Evolutionary conservation across 139 green algal genomes (phyloP).

Genomic region (Diplosphaera chodatii): DNA sequence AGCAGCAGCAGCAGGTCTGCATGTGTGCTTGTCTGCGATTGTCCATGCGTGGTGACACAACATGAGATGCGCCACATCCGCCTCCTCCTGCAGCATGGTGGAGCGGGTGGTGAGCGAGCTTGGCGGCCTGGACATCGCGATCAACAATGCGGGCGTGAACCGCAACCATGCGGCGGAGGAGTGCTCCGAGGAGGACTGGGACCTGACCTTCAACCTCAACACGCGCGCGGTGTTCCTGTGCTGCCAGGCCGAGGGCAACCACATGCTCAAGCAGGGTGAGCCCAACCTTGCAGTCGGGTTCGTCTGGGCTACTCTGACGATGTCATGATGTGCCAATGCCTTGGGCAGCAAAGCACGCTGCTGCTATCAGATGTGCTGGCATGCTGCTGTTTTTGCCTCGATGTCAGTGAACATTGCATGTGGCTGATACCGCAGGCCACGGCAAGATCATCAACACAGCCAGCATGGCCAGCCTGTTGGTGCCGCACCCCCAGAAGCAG

Average conservation of each 20-base stretch:
- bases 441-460: slow-evolving; percentile 50
- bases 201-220: slow-evolving; percentile 43
- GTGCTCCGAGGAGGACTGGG: slow-evolving; percentile 34
- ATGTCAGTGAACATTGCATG: no score
- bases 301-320: no score
- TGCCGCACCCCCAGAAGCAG: slow-evolving; percentile 52
- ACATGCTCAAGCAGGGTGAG: slow-evolving; percentile 28
- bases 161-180: slow-evolving; percentile 36
- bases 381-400: no score
- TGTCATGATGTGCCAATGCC: no score
- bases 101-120: slow-evolving; percentile 13
- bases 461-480: slow-evolving; percentile 41
- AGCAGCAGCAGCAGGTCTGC: no score
- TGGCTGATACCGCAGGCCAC: background rate
- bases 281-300: no score
- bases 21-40: no score
- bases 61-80: no score
- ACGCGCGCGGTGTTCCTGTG: slow-evolving; percentile 43
- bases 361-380: no score
- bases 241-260: slow-evolving; percentile 35
- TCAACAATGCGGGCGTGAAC: slow-evolving; percentile 53
- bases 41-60: no score
- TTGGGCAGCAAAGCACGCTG: no score
- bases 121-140: slow-evolving; percentile 35
- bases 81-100: slow-evolving; percentile 46